Conservation (phyloP, 2,329 filamentous ascomycete genomes). For the Nemania bipapillata region DNA sequence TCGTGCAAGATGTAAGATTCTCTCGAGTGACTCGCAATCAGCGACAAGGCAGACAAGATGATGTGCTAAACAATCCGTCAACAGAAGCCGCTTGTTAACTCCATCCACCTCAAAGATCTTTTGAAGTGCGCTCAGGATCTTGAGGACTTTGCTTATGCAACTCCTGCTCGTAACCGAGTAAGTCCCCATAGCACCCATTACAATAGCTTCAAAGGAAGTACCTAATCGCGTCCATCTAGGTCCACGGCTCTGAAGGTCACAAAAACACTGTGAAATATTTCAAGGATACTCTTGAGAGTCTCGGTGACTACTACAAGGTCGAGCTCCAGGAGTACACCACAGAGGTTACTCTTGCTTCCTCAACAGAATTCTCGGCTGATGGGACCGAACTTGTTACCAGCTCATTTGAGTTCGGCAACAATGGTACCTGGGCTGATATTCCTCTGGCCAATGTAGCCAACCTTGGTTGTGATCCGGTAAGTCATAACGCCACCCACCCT, state of each 20-base stretch:
- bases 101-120: constrained; percentile 46
- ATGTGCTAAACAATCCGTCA: constrained; percentile 32
- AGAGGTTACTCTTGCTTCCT: constrained; percentile 42
- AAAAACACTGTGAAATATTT: constrained; percentile 52
- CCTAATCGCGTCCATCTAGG: constrained; percentile 29
- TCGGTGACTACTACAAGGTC: constrained; percentile 51
- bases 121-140: constrained; percentile 48
- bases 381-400: constrained; percentile 42
- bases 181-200: constrained; percentile 25
- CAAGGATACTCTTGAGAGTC: constrained; percentile 50
- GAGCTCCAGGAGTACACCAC: constrained; percentile 49
- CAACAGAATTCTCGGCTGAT: constrained; percentile 39
- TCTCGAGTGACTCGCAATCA: neutral
- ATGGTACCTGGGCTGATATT: constrained; percentile 53
- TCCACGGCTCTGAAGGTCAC: constrained; percentile 53
- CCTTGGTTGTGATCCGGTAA: constrained; percentile 59
- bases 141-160: constrained; percentile 50
- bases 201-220: neutral
- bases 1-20: constrained; percentile 45
- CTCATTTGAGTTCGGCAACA: constrained; percentile 56
- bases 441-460: constrained; percentile 59
- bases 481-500: neutral
- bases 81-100: constrained; percentile 45
- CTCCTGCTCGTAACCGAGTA: constrained; percentile 48
- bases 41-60: neutral